A percentile compares a stretch with the other conserved stretches of the same genome.
Evolutionary conservation across 2,329 filamentous ascomycete species (phyloP).

Genomic region (Emergomyces pasteurianus): DNA sequence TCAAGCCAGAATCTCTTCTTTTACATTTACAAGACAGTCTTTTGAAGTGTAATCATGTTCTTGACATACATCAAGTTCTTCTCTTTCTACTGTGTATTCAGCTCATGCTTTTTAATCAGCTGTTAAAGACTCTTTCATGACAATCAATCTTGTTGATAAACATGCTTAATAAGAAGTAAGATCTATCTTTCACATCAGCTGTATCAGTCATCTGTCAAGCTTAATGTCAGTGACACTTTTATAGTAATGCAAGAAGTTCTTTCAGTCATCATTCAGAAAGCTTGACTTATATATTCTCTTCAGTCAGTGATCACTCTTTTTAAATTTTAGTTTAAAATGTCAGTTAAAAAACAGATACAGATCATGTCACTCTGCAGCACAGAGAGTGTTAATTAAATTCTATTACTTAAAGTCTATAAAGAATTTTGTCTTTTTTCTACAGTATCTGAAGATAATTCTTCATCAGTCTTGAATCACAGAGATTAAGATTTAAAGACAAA

Average conservation of each 20-base stretch:
- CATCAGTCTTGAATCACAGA: neutral
- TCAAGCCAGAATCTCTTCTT: slow-evolving; percentile 14
- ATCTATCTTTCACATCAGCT: slow-evolving; percentile 6
- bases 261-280: slow-evolving; percentile 14
- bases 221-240: slow-evolving; percentile 6
- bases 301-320: slow-evolving; percentile 6
- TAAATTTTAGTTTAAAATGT: slow-evolving; percentile 13
- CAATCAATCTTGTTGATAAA: neutral
- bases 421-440: slow-evolving; percentile 8
- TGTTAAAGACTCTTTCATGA: slow-evolving; percentile 10
- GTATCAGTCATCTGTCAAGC: slow-evolving; percentile 10
- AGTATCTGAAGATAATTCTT: slow-evolving; percentile 10
- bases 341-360: slow-evolving; percentile 15
- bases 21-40: slow-evolving; percentile 12
- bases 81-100: slow-evolving; percentile 10
- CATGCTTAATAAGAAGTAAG: neutral
- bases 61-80: slow-evolving; percentile 15
- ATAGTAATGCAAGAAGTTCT: slow-evolving; percentile 15
- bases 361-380: slow-evolving; percentile 10
- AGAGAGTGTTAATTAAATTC: slow-evolving; percentile 10
- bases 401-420: slow-evolving; percentile 10
- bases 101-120: slow-evolving; percentile 10
- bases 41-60: slow-evolving; percentile 13
- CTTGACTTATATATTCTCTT: slow-evolving; percentile 10
- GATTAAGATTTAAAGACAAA: neutral